phyloP scores from a whole-genome alignment of 768 basidiomycete genomes.

The Podaxis sp. region DNA sequence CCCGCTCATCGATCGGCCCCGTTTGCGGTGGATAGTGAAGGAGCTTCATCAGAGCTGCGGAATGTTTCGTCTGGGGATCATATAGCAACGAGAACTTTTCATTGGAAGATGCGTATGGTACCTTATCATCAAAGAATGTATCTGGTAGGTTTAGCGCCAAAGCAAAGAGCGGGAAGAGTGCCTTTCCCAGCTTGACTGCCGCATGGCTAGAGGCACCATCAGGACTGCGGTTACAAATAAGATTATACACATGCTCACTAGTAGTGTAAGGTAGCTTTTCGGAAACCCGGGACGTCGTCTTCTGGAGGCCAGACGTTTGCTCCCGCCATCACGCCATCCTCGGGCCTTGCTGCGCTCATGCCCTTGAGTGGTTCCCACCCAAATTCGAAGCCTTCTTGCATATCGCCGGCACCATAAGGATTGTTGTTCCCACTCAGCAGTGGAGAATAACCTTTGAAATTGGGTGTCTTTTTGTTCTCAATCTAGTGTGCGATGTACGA shows the following conservation, averaged over 20 bases:
- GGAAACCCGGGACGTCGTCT: slow-evolving; percentile 46
- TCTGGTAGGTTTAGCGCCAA: slow-evolving; percentile 72
- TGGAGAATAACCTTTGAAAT: slow-evolving; percentile 76
- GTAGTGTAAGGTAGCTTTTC: slow-evolving; percentile 53
- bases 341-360: slow-evolving; percentile 18
- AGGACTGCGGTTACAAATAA: neutral
- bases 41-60: slow-evolving; percentile 80
- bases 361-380: slow-evolving; percentile 57
- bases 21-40: slow-evolving; percentile 77
- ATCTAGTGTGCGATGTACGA: slow-evolving; percentile 35
- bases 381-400: slow-evolving; percentile 89
- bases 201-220: slow-evolving; percentile 25
- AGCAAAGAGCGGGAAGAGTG: slow-evolving; percentile 82
- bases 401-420: slow-evolving; percentile 73
- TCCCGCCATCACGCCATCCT: slow-evolving; percentile 55
- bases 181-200: slow-evolving; percentile 43
- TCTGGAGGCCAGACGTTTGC: slow-evolving; percentile 77
- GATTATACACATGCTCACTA: slow-evolving; percentile 43
- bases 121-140: slow-evolving; percentile 81
- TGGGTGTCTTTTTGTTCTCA: slow-evolving; percentile 58
- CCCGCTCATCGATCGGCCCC: slow-evolving; percentile 53
- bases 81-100: neutral
- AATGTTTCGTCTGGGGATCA: slow-evolving; percentile 54
- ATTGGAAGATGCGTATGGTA: slow-evolving; percentile 16
- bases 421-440: slow-evolving; percentile 72